Percentiles rank a stretch among this genome's conserved stretches.
These are phyloP conservation scores for Elymus sibiricus DNA, from an alignment of 176 grass and related monocot genomes.

Conservation along the genomic window DNA sequence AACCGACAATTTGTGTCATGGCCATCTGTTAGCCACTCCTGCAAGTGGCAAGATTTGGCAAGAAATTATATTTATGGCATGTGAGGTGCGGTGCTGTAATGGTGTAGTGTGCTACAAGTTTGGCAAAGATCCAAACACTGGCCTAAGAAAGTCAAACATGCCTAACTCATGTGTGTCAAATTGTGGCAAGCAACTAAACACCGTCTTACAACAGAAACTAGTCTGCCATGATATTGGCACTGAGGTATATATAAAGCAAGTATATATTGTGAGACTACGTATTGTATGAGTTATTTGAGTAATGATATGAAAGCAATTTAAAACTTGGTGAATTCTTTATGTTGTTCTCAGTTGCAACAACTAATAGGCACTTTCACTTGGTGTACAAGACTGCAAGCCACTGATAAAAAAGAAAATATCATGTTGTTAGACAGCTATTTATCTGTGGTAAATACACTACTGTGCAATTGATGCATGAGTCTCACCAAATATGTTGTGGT, in stretches of 20 bases:
- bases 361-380: background rate
- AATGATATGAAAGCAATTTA: background rate
- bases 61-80: background rate
- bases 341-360: conserved; percentile 1
- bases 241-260: background rate
- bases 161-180: background rate
- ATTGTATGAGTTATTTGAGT: background rate
- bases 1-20: background rate
- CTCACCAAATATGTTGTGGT: background rate
- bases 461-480: background rate
- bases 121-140: background rate
- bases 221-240: background rate
- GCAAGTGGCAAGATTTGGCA: background rate
- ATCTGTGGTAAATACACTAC: background rate
- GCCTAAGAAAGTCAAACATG: conserved; percentile 2
- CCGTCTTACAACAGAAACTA: background rate
- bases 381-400: background rate
- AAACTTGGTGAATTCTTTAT: background rate
- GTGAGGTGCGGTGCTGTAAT: background rate
- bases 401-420: background rate
- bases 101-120: background rate
- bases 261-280: background rate
- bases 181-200: background rate
- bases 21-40: background rate
- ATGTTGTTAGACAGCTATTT: background rate